These are phyloP conservation scores for Senna siamea DNA, from an alignment of 306 rosid species.

Conservation along the genomic window DNA sequence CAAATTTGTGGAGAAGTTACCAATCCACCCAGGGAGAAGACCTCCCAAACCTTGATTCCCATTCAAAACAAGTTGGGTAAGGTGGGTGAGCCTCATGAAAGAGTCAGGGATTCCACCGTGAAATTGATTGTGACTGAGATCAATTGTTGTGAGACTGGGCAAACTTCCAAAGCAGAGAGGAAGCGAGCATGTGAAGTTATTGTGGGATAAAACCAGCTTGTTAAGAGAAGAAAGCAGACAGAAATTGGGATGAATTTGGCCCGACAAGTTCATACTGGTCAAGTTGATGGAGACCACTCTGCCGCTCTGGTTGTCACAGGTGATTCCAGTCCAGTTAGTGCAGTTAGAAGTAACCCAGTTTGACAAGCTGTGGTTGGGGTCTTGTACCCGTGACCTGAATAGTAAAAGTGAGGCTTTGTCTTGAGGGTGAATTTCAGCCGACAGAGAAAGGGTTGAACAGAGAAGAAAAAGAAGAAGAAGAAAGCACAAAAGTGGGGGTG, in stretches of 20 bases:
- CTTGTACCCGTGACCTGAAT: conserved; percentile 59
- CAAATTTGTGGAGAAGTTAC: conserved; percentile 78
- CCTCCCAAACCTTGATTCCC: conserved; percentile 79
- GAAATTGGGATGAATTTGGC: conserved; percentile 66
- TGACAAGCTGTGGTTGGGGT: conserved; percentile 68
- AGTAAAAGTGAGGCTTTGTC: conserved; percentile 66
- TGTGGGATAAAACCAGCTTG: conserved; percentile 64
- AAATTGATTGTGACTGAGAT: conserved; percentile 74
- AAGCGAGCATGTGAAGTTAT: conserved; percentile 61
- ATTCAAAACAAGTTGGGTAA: conserved; percentile 70
- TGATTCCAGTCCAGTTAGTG: conserved; percentile 74
- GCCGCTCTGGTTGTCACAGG: conserved; percentile 75
- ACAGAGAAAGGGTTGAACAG: conserved; percentile 43
- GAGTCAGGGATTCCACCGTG: conserved; percentile 73
- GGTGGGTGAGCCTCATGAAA: conserved; percentile 58
- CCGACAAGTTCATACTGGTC: conserved; percentile 70
- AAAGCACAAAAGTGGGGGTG: conserved; percentile 44
- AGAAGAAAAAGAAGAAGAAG: conserved; percentile 54
- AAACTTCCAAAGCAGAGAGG: conserved; percentile 75
- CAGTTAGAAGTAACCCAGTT: conserved; percentile 86
- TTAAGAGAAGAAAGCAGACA: conserved; percentile 65
- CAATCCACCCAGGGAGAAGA: conserved; percentile 76
- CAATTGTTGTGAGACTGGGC: conserved; percentile 53
- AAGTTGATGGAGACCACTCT: conserved; percentile 71
- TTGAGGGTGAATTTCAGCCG: conserved; percentile 63